These are phyloP conservation scores for Eucalyptus decipiens DNA, from an alignment of 345 rosid species.

Conservation along the genomic window DNA sequence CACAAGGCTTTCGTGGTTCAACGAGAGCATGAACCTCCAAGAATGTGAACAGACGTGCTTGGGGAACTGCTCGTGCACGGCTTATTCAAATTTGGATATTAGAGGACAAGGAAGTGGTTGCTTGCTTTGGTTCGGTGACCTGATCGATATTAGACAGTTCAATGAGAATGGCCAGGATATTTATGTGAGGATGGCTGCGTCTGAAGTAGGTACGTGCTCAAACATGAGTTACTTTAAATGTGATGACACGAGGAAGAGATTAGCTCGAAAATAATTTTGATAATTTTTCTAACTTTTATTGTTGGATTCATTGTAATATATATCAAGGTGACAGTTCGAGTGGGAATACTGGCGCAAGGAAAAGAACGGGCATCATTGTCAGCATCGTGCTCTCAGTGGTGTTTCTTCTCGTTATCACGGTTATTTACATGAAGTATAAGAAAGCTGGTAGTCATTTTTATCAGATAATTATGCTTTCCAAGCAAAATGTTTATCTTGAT, in stretches of 20 bases:
- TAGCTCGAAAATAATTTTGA: neutral
- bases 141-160: constrained; percentile 10
- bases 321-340: neutral
- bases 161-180: constrained; percentile 12
- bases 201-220: constrained; percentile 9
- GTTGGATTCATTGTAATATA: neutral
- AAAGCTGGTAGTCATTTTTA: neutral
- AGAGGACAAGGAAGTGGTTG: constrained; percentile 17
- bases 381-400: neutral
- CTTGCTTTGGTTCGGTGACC: constrained; percentile 16
- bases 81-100: constrained; percentile 7
- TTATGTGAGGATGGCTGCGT: constrained; percentile 11
- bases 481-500: neutral
- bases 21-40: constrained; percentile 9
- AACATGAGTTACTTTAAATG: neutral
- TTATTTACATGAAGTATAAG: neutral
- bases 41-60: constrained; percentile 13
- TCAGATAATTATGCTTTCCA: neutral
- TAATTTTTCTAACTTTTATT: neutral
- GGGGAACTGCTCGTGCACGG: constrained; percentile 22
- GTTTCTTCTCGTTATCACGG: neutral
- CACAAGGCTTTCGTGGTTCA: constrained; percentile 1
- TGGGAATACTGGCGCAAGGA: neutral
- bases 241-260: neutral
- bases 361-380: neutral